Evolutionary conservation across 2,329 filamentous ascomycete species (phyloP), one percentile per base, ranked within the genome.

Genomic region (Sphaerulina populicola): DNA sequence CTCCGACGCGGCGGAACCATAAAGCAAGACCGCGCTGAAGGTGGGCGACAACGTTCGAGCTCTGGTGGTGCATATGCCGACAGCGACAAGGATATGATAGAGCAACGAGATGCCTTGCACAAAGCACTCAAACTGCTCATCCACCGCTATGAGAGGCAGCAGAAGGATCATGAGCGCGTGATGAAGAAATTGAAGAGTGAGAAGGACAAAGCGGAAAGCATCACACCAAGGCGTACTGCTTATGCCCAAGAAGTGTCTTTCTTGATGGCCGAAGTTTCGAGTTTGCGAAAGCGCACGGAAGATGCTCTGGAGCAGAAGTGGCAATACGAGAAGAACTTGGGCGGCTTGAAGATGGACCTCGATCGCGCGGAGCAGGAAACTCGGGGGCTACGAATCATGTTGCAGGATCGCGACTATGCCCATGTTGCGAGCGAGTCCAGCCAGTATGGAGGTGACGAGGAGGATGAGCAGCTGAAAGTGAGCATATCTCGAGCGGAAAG

Each of bases 321-420:
- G 84, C 86, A 94, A 66, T 91, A 90, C 55, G 91, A 96, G 70
- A 94, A 94, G 71, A 88, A 88, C 14, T 74, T 97, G 1, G 79
- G 81, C 47, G 88, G 90, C 49, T 73, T 97, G 51, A 94, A 95
- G 72, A 96, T 95, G 86, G 91, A 97, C 65, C 80, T 98, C 38
- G 93, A 97, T 69, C 86, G 90, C 56, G 90, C 93, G 23, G 88
- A 96, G 68, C 86, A 93, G 66, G 93, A 98, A 71, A 94, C 94
- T 29, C 75, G 80, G 37, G 86, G 86, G n/a, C 77, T 98, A 37
- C 82, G 88, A 39, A 79, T 75, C 30, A 74, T 97, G 23, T 77
- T 97, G 15, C 75, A 83, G 54, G 88, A 94, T 67, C 86, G 90
- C 60, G 89, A 96, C 63, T 88, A 54, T 21, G 14, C 90, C 49